Evolutionary conservation across 257 asterid species (phyloP).

Genomic region (Solanum microdontum): DNA sequence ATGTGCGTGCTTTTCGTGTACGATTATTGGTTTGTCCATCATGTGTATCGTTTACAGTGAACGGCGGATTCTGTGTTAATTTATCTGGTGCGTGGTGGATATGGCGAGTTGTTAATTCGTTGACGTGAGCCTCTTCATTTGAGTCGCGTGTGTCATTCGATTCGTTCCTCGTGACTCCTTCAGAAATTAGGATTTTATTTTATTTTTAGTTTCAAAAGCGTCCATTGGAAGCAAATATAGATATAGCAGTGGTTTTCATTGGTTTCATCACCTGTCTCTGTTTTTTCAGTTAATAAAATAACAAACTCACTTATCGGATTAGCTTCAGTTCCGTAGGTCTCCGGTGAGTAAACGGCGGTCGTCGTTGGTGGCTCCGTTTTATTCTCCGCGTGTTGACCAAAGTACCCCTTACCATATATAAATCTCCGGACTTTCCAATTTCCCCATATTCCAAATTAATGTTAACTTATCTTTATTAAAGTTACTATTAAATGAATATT

Average conservation of each 20-base stretch:
- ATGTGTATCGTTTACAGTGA: not conserved
- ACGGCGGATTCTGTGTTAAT: slow-evolving; percentile 6
- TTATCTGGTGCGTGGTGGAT: slow-evolving; percentile 6
- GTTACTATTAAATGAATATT: not conserved
- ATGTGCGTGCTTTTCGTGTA: not conserved
- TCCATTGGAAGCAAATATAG: slow-evolving; percentile 30
- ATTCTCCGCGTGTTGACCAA: slow-evolving; percentile 12
- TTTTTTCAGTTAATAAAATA: slow-evolving; percentile 1
- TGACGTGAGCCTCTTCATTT: not conserved
- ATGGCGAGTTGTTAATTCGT: not conserved
- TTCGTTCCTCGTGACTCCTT: slow-evolving; percentile 13
- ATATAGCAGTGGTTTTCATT: slow-evolving; percentile 1
- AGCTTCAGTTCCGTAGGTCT: not conserved
- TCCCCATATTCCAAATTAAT: not conserved
- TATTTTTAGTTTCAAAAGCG: slow-evolving; percentile 20
- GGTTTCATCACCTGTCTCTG: not conserved
- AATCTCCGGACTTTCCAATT: not conserved
- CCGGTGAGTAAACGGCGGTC: slow-evolving; percentile 8
- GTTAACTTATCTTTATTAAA: not conserved
- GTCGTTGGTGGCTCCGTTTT: not conserved
- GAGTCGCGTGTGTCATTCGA: slow-evolving; percentile 18
- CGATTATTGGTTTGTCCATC: not conserved
- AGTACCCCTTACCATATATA: slow-evolving; percentile 11
- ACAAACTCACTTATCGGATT: slow-evolving; percentile 1
- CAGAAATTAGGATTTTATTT: slow-evolving; percentile 5